These are phyloP conservation scores for Nidularia pulvinata DNA, from an alignment of 768 basidiomycete species.

Conservation along the genomic window DNA sequence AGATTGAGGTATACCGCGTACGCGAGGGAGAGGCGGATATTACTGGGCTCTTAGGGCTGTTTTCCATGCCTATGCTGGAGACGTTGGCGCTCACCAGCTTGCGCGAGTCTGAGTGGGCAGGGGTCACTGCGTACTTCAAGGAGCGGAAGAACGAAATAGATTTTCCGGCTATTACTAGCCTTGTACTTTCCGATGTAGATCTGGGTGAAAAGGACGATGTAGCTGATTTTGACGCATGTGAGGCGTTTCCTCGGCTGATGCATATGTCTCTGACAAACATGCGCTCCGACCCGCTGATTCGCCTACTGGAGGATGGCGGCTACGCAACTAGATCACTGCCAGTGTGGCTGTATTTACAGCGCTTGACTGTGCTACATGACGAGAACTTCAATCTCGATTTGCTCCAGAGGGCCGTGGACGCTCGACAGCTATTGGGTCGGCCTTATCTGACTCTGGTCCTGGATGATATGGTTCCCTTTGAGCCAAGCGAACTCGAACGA, in stretches of 20 bases:
- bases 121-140: background rate
- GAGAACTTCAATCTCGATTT: background rate
- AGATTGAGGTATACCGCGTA: constrained; percentile 13
- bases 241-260: background rate
- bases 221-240: background rate
- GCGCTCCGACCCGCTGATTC: background rate
- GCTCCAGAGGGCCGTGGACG: background rate
- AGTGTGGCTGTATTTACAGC: background rate
- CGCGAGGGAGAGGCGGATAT: constrained; percentile 13
- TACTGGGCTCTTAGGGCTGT: constrained; percentile 12
- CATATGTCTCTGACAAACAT: background rate
- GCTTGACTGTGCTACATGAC: background rate
- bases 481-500: too few relatives aligned
- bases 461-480: background rate
- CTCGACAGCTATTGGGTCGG: background rate
- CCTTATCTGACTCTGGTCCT: background rate
- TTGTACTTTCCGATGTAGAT: background rate
- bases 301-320: background rate
- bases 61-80: constrained; percentile 11
- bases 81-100: constrained; percentile 8
- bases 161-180: background rate
- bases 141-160: background rate
- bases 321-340: background rate
- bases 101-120: constrained; percentile 10
- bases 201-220: background rate